These are phyloP conservation scores for Lipomyces oligophaga DNA, from an alignment of 805 yeast species.

Conservation along the genomic window DNA sequence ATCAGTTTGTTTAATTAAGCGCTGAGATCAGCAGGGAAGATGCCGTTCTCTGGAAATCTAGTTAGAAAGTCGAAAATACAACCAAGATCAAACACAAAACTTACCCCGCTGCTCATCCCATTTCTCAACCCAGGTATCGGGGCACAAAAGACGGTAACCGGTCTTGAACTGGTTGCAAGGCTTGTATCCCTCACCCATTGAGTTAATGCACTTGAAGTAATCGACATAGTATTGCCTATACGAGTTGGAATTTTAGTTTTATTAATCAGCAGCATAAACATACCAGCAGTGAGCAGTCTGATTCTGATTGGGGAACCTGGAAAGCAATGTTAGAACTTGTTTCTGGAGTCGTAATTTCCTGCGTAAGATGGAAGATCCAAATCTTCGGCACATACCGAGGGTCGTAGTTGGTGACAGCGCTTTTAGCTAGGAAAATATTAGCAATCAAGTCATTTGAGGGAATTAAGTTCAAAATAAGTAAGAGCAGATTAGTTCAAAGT, in stretches of 20 bases:
- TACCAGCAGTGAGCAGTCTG: constrained; percentile 96
- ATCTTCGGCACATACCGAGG: too few relatives aligned
- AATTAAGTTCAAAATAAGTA: too few relatives aligned
- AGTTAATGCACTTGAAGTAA: constrained; percentile 93
- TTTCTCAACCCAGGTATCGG: constrained; percentile 39
- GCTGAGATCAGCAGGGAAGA: constrained; percentile 31
- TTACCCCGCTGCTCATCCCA: constrained; percentile 44
- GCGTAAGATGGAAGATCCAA: too few relatives aligned
- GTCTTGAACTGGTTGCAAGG: constrained; percentile 84
- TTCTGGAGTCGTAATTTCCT: background rate
- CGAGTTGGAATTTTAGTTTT: background rate
- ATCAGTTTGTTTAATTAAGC: too few relatives aligned
- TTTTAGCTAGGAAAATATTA: too few relatives aligned
- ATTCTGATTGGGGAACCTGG: constrained; percentile 89
- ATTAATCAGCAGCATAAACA: background rate
- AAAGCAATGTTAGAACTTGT: constrained; percentile 11
- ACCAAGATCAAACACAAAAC: background rate
- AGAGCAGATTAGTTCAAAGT: too few relatives aligned
- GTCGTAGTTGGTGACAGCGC: too few relatives aligned
- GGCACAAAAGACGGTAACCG: constrained; percentile 54
- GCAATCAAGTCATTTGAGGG: too few relatives aligned
- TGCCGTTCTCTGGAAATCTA: constrained; percentile 27
- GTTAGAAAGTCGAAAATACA: background rate
- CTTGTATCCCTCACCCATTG: constrained; percentile 90
- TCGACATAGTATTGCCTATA: constrained; percentile 80